Percentiles rank a stretch among this genome's conserved stretches.
Conservation (phyloP, 331 rosid genomes). For the Pyracantha coccinea region DNA sequence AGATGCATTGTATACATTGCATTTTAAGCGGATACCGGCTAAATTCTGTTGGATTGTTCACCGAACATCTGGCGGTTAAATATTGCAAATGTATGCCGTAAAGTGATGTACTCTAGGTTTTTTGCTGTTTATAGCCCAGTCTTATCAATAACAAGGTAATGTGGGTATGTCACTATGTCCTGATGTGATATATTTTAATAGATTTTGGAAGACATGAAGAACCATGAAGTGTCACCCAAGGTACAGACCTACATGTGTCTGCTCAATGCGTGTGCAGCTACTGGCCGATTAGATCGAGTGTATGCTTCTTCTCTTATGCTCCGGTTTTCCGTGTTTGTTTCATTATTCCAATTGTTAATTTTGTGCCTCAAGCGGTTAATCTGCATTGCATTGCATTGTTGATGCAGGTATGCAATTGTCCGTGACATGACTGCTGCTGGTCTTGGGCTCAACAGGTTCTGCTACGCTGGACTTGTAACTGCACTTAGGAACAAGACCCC, state of each 20-base stretch:
- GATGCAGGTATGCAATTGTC: conserved; percentile 68
- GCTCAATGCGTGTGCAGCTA: conserved; percentile 79
- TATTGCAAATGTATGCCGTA: neutral
- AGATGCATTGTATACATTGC: neutral
- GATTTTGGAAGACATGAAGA: conserved; percentile 92
- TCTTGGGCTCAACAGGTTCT: conserved; percentile 83
- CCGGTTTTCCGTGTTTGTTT: neutral
- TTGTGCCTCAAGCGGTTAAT: neutral
- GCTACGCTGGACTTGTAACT: conserved; percentile 82
- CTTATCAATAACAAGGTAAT: neutral
- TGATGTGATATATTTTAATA: conserved; percentile 15
- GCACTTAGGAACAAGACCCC: conserved; percentile 75
- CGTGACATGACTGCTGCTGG: conserved; percentile 99
- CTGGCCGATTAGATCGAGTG: conserved; percentile 81
- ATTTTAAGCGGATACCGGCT: neutral
- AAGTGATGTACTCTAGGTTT: neutral
- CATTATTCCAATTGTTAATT: neutral
- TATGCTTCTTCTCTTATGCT: conserved; percentile 32
- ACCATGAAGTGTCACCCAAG: conserved; percentile 66
- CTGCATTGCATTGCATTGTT: neutral
- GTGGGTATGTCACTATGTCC: neutral
- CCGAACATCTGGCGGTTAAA: neutral
- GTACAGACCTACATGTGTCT: conserved; percentile 78
- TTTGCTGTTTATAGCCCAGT: neutral
- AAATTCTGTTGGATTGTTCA: neutral